phyloP scores from a whole-genome alignment of 83 land plant genomes.

The Picea abies region DNA sequence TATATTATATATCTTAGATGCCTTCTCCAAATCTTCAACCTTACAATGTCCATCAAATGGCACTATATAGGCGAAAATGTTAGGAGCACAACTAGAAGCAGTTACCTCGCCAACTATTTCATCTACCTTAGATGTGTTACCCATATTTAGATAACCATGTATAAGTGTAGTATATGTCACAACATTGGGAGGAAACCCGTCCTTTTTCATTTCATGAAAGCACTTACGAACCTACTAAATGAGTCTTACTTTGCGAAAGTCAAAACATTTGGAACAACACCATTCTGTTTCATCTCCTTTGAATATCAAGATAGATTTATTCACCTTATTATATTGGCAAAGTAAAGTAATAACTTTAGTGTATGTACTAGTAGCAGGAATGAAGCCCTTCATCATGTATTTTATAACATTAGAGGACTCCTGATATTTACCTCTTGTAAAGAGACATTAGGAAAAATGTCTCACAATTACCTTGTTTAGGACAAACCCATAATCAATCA shows the following conservation, averaged over 20 bases:
- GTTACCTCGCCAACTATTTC: slow-evolving; percentile 55
- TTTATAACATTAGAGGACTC: slow-evolving; percentile 55
- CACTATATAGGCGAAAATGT: slow-evolving; percentile 66
- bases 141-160: slow-evolving; percentile 66
- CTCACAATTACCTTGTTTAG: slow-evolving; percentile 54
- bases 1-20: slow-evolving; percentile 49
- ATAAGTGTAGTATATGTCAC: slow-evolving; percentile 81
- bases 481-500: slow-evolving; percentile 56
- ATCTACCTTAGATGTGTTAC: slow-evolving; percentile 38
- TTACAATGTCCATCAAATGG: slow-evolving; percentile 20
- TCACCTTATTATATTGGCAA: slow-evolving; percentile 53
- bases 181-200: slow-evolving; percentile 69
- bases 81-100: slow-evolving; percentile 49
- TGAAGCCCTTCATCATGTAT: slow-evolving; percentile 75
- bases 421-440: slow-evolving; percentile 60
- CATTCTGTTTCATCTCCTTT: slow-evolving; percentile 67
- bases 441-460: slow-evolving; percentile 48
- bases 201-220: slow-evolving; percentile 63
- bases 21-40: slow-evolving; percentile 54
- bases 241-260: slow-evolving; percentile 74
- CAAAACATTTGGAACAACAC: slow-evolving; percentile 66
- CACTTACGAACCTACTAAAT: slow-evolving; percentile 62
- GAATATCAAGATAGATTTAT: slow-evolving; percentile 62
- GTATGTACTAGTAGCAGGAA: slow-evolving; percentile 67
- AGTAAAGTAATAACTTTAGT: slow-evolving; percentile 65